phyloP scores from a whole-genome alignment of 139 green algal genomes.

The Chlorella sp. region DNA sequence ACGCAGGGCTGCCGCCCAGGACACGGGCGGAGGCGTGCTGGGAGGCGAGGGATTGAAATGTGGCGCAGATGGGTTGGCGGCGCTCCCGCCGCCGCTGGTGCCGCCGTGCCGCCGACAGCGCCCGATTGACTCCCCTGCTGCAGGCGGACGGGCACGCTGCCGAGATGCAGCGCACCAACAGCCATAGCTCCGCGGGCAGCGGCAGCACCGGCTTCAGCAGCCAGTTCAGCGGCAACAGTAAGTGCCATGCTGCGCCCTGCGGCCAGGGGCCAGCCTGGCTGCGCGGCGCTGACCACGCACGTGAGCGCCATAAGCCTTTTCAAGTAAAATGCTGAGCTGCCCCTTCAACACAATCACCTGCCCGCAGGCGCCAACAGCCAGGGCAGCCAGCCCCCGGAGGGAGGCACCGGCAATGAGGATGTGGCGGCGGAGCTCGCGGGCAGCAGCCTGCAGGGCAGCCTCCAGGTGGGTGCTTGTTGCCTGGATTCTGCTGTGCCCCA shows the following conservation, averaged over 20 bases:
- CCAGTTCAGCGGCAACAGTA: background rate
- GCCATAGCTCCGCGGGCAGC: background rate
- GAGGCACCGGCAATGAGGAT: background rate
- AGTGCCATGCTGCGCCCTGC: background rate
- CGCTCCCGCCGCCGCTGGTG: no score
- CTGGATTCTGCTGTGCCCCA: background rate
- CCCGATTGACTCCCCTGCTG: background rate
- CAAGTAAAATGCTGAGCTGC: background rate
- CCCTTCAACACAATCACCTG: background rate
- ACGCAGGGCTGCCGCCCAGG: no score
- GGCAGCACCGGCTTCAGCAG: background rate
- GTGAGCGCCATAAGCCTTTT: background rate
- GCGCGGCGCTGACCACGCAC: background rate
- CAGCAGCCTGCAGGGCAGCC: background rate
- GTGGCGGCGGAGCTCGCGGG: background rate
- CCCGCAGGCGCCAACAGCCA: constrained; percentile 3
- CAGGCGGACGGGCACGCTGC: background rate
- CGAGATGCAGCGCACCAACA: constrained; percentile 1
- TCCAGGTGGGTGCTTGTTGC: background rate
- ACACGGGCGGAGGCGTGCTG: no score
- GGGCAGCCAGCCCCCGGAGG: background rate
- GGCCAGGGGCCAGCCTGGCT: background rate
- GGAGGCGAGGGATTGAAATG: no score
- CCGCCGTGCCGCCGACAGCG: no score
- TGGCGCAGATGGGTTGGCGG: no score